Conservation (phyloP, 2,329 filamentous ascomycete genomes). For the Coccinonectria pachysandricola region DNA sequence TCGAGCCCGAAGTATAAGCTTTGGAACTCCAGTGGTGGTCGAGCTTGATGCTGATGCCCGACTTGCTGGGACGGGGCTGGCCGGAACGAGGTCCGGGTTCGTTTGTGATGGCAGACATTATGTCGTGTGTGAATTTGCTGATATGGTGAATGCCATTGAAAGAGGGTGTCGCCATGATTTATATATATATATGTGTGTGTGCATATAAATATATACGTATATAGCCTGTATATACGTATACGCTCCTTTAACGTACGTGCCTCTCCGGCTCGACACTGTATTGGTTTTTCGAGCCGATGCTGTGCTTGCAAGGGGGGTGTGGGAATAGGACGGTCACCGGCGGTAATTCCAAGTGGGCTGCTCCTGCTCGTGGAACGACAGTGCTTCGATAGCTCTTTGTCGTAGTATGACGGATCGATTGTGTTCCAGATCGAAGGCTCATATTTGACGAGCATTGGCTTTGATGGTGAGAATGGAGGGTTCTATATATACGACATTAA, state of each 20-base stretch:
- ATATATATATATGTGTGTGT: constrained; percentile 14
- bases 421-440: too few relatives aligned
- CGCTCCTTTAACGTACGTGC: not conserved
- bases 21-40: constrained; percentile 44
- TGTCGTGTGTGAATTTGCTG: constrained; percentile 8
- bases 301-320: not conserved
- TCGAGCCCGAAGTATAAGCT: constrained; percentile 45
- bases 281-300: not conserved
- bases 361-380: too few relatives aligned
- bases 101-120: constrained; percentile 16
- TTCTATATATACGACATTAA: too few relatives aligned
- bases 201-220: constrained; percentile 10
- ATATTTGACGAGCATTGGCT: too few relatives aligned
- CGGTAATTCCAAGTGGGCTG: too few relatives aligned
- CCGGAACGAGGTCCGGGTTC: constrained; percentile 15
- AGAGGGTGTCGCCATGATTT: constrained; percentile 12
- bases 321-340: too few relatives aligned
- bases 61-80: constrained; percentile 12
- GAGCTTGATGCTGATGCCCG: constrained; percentile 38
- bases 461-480: too few relatives aligned
- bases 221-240: too few relatives aligned
- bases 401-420: too few relatives aligned
- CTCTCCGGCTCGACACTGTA: constrained; percentile 3
- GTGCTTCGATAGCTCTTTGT: too few relatives aligned
- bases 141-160: constrained; percentile 6